Evolutionary conservation across 2,329 filamentous ascomycete species (phyloP), one percentile per base, ranked within the genome.

Genomic region (Didymella arachidicola): DNA sequence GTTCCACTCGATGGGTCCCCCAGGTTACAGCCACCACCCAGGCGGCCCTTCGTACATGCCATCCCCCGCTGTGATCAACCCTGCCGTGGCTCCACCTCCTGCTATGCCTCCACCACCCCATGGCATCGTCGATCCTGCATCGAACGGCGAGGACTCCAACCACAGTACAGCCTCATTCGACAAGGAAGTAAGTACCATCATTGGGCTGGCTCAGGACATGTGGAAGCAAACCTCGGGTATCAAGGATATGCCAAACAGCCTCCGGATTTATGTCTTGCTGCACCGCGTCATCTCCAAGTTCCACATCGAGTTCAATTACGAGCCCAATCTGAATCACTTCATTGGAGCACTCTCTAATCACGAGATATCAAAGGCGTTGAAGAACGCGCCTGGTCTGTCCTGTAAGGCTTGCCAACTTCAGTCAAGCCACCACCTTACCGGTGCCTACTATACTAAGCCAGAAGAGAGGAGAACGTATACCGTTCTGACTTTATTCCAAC

Each of bases 261-360:
- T 91, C 45, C 86, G 87, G 63, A 81, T 90, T 16, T 84, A 85
- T 59, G 82, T 87, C 45, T 79, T 90, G 10, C 81, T 93, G 41
- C 82, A 89, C 69, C 86, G 90, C 70, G 77, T 87, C 50, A 80
- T 84, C 55, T 81, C 82, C 53, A 81, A 80, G 34, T 91, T 88
- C 68, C 79, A 82, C 42, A 74, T 82, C 16, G 81, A 80, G 47
- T 91, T 88, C 71, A 78, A 78, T 16, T 81, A 87, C 59, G 81
- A 82, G 39, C 84, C 86, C 1, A 79, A 83, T 8, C 70, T 93
- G 32, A 76, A 84, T 82, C 56, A 87, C 86, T 73, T 83, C 59
- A 77, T 78, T 42, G 77, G 79, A 65, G 79, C 79, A 41, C 69
- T 82, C 58, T 76, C 75, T 29, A 79, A 72, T 48, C 76, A 79